These are phyloP conservation scores for Pelargonium nanum DNA, from an alignment of 345 rosid genomes.

Conservation along the genomic window DNA sequence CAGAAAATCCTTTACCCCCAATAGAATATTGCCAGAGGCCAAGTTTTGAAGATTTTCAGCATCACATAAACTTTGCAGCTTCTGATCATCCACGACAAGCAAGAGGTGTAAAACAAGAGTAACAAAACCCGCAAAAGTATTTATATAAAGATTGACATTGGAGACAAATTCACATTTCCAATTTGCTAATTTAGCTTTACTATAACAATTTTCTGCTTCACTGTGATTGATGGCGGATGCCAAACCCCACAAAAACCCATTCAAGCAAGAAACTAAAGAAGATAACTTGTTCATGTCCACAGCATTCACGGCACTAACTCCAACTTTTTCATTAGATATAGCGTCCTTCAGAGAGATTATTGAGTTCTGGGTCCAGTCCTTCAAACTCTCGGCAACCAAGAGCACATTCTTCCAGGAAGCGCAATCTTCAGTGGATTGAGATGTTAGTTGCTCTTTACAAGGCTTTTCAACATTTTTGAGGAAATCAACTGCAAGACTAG, in stretches of 20 bases:
- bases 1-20: constrained; percentile 12
- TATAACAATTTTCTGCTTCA: constrained; percentile 24
- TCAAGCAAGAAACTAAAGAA: constrained; percentile 45
- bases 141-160: constrained; percentile 23
- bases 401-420: constrained; percentile 38
- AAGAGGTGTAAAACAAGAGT: constrained; percentile 27
- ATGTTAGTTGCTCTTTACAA: constrained; percentile 18
- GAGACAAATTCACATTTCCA: constrained; percentile 32
- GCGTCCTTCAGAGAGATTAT: constrained; percentile 31
- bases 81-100: constrained; percentile 27
- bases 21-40: constrained; percentile 8
- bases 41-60: constrained; percentile 15
- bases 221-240: constrained; percentile 39
- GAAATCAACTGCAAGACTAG: constrained; percentile 20
- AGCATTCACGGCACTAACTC: constrained; percentile 17
- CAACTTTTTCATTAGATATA: constrained; percentile 18
- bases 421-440: constrained; percentile 15
- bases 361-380: constrained; percentile 42
- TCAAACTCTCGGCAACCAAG: constrained; percentile 35
- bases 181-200: constrained; percentile 23
- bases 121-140: constrained; percentile 35
- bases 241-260: constrained; percentile 83
- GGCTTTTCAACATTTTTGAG: constrained; percentile 9
- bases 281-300: constrained; percentile 36
- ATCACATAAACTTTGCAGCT: constrained; percentile 16